A percentile compares a stretch with the other conserved stretches of the same genome.
Evolutionary conservation across 352 stramenopile genomes (phyloP).

Genomic region (Phytopythium mirpurense): DNA sequence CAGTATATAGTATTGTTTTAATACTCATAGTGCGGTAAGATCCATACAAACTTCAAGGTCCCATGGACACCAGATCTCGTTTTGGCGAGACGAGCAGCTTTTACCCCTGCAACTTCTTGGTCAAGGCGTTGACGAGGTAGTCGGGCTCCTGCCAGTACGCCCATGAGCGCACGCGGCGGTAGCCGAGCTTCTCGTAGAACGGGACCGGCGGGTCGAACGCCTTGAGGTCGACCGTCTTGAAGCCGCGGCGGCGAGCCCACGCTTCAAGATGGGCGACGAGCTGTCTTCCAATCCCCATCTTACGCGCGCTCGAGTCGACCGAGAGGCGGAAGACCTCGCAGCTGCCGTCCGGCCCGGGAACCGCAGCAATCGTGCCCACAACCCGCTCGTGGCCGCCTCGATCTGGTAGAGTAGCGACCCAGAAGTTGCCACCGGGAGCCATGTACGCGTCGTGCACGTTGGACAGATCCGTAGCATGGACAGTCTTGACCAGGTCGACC

Average conservation of each 20-base stretch:
- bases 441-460: slow-evolving; percentile 29
- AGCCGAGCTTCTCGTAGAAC: slow-evolving; percentile 35
- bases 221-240: slow-evolving; percentile 15
- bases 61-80: too few species aligned
- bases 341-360: slow-evolving; percentile 11
- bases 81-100: too few species aligned
- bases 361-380: slow-evolving; percentile 18
- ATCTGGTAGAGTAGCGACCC: slow-evolving; percentile 24
- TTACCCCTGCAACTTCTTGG: slow-evolving; percentile 17
- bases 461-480: slow-evolving; percentile 24
- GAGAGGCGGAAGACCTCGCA: slow-evolving; percentile 25
- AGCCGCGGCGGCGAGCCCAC: slow-evolving; percentile 15
- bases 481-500: slow-evolving; percentile 24
- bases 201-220: slow-evolving; percentile 10
- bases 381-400: slow-evolving; percentile 13
- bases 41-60: too few species aligned
- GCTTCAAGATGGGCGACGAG: slow-evolving; percentile 19
- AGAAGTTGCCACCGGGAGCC: slow-evolving; percentile 33
- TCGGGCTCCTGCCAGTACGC: slow-evolving; percentile 23
- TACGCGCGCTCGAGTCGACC: slow-evolving; percentile 17
- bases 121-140: slow-evolving; percentile 21
- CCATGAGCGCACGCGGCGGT: slow-evolving; percentile 15
- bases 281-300: slow-evolving; percentile 19
- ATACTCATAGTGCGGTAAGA: too few species aligned
- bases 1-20: too few species aligned